Evolutionary conservation across 176 grass and related monocot species (phyloP).

Genomic region (Oryza longistaminata): DNA sequence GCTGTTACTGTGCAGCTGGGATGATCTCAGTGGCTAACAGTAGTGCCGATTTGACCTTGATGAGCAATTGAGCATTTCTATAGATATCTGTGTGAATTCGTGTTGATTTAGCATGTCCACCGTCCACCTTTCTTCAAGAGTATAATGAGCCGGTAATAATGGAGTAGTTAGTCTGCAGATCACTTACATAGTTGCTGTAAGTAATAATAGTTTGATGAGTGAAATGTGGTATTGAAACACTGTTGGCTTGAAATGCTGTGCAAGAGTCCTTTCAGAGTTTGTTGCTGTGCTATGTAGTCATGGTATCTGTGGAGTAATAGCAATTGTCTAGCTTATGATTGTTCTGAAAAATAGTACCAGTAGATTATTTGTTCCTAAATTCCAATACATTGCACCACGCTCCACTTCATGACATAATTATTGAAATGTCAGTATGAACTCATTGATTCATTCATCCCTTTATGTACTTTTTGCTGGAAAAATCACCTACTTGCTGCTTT

Average conservation of each 20-base stretch:
- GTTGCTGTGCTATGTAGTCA: neutral
- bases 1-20: neutral
- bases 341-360: neutral
- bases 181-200: neutral
- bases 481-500: slow-evolving; percentile 15
- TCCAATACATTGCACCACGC: neutral
- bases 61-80: neutral
- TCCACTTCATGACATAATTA: neutral
- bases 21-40: slow-evolving; percentile 7
- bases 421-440: neutral
- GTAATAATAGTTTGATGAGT: neutral
- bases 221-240: neutral
- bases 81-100: neutral
- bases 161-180: neutral
- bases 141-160: neutral
- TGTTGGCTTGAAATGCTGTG: neutral
- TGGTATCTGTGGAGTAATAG: neutral
- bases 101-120: neutral
- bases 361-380: neutral
- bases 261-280: neutral
- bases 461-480: neutral
- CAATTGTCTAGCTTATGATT: neutral
- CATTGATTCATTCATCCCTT: neutral
- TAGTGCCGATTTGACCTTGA: neutral
- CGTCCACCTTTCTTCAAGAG: neutral